Evolutionary conservation across 2,329 filamentous ascomycete genomes (phyloP), one percentile per base, ranked within the genome.

Genomic region (Pyricularia pennisetigena): DNA sequence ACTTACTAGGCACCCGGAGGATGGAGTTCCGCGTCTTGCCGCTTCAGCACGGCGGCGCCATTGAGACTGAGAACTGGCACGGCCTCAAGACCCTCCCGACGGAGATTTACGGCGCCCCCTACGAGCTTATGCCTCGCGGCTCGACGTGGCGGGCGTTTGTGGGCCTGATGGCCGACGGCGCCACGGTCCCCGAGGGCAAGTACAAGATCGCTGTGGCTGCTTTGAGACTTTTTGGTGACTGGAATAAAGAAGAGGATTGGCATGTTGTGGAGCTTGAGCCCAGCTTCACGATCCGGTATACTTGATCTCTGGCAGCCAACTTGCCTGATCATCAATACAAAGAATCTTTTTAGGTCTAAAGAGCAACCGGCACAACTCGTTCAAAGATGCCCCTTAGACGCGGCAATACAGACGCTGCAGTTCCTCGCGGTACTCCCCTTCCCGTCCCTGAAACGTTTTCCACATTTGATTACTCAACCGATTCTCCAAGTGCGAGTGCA

Each of bases 161-260:
- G 30, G 64, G 64, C 30, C 64, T 65, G 10, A 30, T 65, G 20
- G 35, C n/a, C n/a, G 64, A 65, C 64, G 64, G 64, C 64, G 26
- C 29, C 20, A 35, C 35, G 30, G 64, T 26, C 20, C 64, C 64
- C 64, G 64, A 41, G 30, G 64, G 64, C 64, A 30, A 29, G 64
- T 65, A 65, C 64, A 65, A 65, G 64, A 30, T 65, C 20, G 30
- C 30, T 8, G 64, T 35, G 30, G 35, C 64, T 26, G 64, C 64
- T 20, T 35, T 65, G 29, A 12, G 64, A 30, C n/a, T 65, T 12
- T 65, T 65, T 49, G 64, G 64, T 29, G 64, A 65, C 30, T n/a
- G 64, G 30, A 23, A 14, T 8, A 65, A 30, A 30, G 26, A 26
- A 9, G 64, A 65, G n/a, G 64, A 65, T 35, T 65, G 64, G 64